These are phyloP conservation scores for Cladophialophora yegresii DNA, from an alignment of 2,329 filamentous ascomycete species.

Conservation along the genomic window DNA sequence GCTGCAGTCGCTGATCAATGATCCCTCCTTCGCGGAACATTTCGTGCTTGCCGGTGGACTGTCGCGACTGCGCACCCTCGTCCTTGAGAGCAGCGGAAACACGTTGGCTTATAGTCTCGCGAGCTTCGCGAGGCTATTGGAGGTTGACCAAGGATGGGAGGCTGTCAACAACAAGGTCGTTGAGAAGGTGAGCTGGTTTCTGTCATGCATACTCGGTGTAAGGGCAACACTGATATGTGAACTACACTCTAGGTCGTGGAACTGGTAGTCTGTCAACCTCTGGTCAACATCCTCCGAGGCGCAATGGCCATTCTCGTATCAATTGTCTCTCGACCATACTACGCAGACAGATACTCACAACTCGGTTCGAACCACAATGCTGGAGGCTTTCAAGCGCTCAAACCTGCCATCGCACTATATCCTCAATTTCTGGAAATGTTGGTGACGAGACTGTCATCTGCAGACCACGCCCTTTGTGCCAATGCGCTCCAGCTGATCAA, in stretches of 20 bases:
- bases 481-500: slow-evolving; percentile 96
- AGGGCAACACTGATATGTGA: background rate
- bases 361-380: slow-evolving; percentile 57
- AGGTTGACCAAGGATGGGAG: slow-evolving; percentile 98
- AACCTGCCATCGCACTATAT: slow-evolving; percentile 86
- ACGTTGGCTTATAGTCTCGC: slow-evolving; percentile 94
- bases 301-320: slow-evolving; percentile 96
- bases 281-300: slow-evolving; percentile 95
- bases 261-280: slow-evolving; percentile 87
- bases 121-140: slow-evolving; percentile 80
- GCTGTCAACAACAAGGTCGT: slow-evolving; percentile 56
- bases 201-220: background rate
- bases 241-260: slow-evolving; percentile 67
- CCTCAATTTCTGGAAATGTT: slow-evolving; percentile 94
- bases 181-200: slow-evolving; percentile 49
- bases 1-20: slow-evolving; percentile 90
- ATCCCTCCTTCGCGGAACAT: slow-evolving; percentile 92
- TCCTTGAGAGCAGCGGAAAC: slow-evolving; percentile 84
- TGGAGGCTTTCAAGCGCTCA: slow-evolving; percentile 83
- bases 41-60: slow-evolving; percentile 91
- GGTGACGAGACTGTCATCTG: slow-evolving; percentile 85
- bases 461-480: slow-evolving; percentile 91
- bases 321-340: slow-evolving; percentile 81
- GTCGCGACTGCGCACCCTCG: slow-evolving; percentile 75
- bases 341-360: slow-evolving; percentile 53